Conservation (phyloP, 768 basidiomycete species). For the Leucosporidium scottii region DNA sequence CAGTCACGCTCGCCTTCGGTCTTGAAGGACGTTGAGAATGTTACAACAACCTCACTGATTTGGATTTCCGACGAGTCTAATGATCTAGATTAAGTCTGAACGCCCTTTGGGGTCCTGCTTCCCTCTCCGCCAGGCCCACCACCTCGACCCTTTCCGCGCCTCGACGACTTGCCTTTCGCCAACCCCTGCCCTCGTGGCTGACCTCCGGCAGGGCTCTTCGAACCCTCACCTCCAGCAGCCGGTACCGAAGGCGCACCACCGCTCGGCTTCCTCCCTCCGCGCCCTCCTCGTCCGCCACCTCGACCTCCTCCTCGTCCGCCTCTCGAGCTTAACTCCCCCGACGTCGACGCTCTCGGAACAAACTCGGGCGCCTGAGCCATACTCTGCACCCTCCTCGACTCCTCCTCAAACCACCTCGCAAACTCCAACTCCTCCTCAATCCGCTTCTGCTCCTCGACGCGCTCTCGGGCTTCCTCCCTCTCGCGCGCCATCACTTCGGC, state of each 20-base stretch:
- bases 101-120: no score
- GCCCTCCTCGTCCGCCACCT: background rate
- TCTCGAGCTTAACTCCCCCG: no score
- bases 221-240: background rate
- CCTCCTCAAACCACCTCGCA: slow-evolving; percentile 35
- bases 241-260: background rate
- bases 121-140: background rate
- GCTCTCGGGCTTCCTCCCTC: slow-evolving; percentile 8
- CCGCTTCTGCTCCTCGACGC: slow-evolving; percentile 1
- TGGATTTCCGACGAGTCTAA: no score
- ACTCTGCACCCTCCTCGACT: slow-evolving; percentile 24
- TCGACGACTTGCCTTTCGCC: no score
- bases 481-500: slow-evolving; percentile 37
- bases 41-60: no score
- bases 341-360: no score
- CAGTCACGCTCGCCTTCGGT: no score
- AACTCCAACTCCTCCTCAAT: slow-evolving; percentile 30
- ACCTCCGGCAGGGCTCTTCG: background rate
- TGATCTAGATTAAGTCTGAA: no score
- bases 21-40: no score
- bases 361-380: no score
- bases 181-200: no score
- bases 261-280: background rate
- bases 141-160: background rate
- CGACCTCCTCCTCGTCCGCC: no score